These are phyloP conservation scores for Lasiodiplodia hormozganensis DNA, from an alignment of 2,329 filamentous ascomycete species.

Conservation along the genomic window DNA sequence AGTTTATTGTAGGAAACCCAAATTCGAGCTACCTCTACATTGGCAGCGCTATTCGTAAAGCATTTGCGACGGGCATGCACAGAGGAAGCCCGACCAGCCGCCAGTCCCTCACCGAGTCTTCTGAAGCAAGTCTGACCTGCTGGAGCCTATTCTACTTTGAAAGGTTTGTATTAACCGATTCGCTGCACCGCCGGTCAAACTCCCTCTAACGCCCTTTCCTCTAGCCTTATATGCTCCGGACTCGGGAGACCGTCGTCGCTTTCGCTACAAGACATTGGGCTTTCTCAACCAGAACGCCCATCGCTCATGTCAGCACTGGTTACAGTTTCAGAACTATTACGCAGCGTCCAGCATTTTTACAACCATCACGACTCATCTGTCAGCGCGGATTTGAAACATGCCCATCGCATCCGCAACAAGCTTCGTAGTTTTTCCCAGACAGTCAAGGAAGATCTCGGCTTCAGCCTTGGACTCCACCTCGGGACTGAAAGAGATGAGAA, in stretches of 20 bases:
- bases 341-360: constrained; percentile 22
- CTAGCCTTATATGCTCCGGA: constrained; percentile 19
- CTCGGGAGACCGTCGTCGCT: constrained; percentile 25
- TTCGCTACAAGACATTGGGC: constrained; percentile 19
- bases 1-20: constrained; percentile 26
- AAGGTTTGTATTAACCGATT: neutral
- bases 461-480: constrained; percentile 14
- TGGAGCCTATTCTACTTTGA: constrained; percentile 25
- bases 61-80: constrained; percentile 27
- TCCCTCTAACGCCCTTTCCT: neutral
- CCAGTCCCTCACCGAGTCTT: constrained; percentile 18
- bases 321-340: constrained; percentile 20
- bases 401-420: constrained; percentile 23
- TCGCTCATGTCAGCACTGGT: constrained; percentile 23
- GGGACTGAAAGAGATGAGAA: constrained; percentile 16
- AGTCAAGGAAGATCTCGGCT: constrained; percentile 20
- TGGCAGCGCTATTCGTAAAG: constrained; percentile 25
- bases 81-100: constrained; percentile 16
- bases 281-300: constrained; percentile 15
- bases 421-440: constrained; percentile 5
- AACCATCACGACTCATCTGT: constrained; percentile 26
- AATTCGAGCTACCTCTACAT: constrained; percentile 27
- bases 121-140: constrained; percentile 23
- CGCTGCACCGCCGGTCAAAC: neutral
- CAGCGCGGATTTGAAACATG: constrained; percentile 17